Evolutionary conservation across 2,329 filamentous ascomycete species (phyloP).

Genomic region (Plenodomus tracheiphilus): DNA sequence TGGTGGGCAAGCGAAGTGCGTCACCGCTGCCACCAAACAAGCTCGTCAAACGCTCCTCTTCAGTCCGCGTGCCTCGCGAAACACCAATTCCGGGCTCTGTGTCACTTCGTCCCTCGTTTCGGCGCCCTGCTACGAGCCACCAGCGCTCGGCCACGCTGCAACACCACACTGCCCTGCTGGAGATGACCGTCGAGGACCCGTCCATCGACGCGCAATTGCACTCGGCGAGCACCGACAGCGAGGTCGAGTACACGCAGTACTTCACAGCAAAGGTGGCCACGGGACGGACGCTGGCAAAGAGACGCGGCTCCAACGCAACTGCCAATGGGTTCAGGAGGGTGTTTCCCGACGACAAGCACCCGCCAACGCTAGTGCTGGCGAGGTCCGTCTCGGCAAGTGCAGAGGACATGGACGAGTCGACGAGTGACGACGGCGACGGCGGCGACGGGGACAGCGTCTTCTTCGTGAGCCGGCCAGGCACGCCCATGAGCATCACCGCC

Average conservation of each 20-base stretch:
- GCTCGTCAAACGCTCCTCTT: constrained; percentile 72
- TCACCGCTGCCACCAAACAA: constrained; percentile 67
- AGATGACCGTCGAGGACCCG: constrained; percentile 29
- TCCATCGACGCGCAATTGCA: constrained; percentile 22
- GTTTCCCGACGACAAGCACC: constrained; percentile 47
- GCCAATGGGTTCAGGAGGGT: constrained; percentile 49
- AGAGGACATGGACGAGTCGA: constrained; percentile 42
- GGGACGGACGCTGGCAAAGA: constrained; percentile 45
- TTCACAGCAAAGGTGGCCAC: constrained; percentile 42
- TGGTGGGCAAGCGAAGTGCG: constrained; percentile 53
- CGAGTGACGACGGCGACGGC: constrained; percentile 44
- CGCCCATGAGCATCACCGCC: constrained; percentile 40
- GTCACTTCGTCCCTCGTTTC: constrained; percentile 67
- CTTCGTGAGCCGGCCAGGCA: constrained; percentile 44
- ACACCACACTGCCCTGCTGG: constrained; percentile 48
- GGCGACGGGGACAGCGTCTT: constrained; percentile 46
- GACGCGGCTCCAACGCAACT: constrained; percentile 44
- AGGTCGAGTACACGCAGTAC: constrained; percentile 42
- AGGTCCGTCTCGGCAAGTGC: constrained; percentile 39
- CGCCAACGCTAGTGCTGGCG: constrained; percentile 55
- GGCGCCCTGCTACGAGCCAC: constrained; percentile 77
- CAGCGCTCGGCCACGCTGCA: constrained; percentile 74
- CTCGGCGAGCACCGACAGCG: constrained; percentile 26
- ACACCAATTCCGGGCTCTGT: constrained; percentile 56
- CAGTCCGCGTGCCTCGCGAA: constrained; percentile 54